A percentile compares a stretch with the other conserved stretches of the same genome.
These are phyloP conservation scores for Guadua angustifolia DNA, from an alignment of 176 grass and related monocot species.

Conservation along the genomic window DNA sequence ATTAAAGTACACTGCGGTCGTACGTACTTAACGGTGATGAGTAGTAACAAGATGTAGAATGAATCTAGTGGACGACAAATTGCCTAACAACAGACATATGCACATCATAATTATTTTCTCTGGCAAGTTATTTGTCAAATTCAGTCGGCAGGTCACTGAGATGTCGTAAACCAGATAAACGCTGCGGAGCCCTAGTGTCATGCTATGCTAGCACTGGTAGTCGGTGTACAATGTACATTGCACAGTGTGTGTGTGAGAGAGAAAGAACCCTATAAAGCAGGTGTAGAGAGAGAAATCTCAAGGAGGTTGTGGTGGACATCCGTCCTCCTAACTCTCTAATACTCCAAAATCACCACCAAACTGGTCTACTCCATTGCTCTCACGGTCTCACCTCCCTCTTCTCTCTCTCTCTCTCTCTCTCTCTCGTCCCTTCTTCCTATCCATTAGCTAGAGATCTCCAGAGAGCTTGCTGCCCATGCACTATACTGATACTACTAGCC, in stretches of 20 bases:
- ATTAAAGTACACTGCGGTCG: neutral
- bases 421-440: conserved; percentile 31
- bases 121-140: conserved; percentile 26
- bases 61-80: conserved; percentile 12
- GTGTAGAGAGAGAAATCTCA: conserved; percentile 62
- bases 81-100: neutral
- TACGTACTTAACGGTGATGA: conserved; percentile 30
- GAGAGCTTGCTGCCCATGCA: conserved; percentile 48
- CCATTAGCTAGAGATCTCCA: conserved; percentile 39
- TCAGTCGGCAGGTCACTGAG: conserved; percentile 30
- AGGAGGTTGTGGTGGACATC: conserved; percentile 77
- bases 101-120: conserved; percentile 36
- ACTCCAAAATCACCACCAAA: conserved; percentile 58
- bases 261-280: conserved; percentile 46
- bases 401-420: neutral
- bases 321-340: conserved; percentile 49
- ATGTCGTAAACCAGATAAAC: conserved; percentile 32
- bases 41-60: neutral
- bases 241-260: too few species aligned
- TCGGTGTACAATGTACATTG: conserved; percentile 36
- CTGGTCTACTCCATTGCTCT: conserved; percentile 36
- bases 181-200: conserved; percentile 39
- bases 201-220: neutral
- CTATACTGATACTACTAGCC: neutral
- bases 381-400: conserved; percentile 6